Conservation (phyloP, 345 rosid genomes). For the Corchorus capsularis region DNA sequence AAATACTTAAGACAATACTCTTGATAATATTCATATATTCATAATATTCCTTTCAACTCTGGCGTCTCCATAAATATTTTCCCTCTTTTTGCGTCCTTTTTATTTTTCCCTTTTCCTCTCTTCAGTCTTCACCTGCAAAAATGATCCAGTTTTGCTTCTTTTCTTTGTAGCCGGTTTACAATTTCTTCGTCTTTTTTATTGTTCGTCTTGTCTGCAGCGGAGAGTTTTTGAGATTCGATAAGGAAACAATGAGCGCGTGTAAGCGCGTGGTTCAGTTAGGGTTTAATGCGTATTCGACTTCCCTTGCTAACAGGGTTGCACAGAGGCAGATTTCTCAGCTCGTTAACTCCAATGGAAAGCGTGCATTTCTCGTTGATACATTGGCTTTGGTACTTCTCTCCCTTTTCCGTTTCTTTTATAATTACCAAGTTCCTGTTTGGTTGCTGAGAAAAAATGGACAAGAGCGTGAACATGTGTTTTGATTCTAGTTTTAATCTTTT, state of each 20-base stretch:
- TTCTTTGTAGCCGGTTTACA: background rate
- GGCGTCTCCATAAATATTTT: constrained; percentile 6
- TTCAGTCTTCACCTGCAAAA: background rate
- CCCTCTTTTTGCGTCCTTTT: background rate
- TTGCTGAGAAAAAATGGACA: constrained; percentile 11
- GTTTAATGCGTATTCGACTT: constrained; percentile 30
- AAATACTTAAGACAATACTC: background rate
- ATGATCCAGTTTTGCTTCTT: background rate
- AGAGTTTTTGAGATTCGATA: constrained; percentile 15
- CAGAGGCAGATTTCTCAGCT: constrained; percentile 62
- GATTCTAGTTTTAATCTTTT: too few relatives aligned
- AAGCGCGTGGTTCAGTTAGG: constrained; percentile 49
- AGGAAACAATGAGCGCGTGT: constrained; percentile 44
- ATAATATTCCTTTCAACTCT: background rate
- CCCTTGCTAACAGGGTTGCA: constrained; percentile 24
- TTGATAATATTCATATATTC: too few relatives aligned
- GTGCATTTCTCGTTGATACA: constrained; percentile 94
- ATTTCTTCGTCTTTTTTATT: background rate
- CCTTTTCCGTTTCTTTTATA: background rate
- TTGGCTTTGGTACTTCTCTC: constrained; percentile 64
- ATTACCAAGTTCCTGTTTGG: constrained; percentile 6
- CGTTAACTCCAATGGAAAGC: constrained; percentile 58
- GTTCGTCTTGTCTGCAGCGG: background rate
- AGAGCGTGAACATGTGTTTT: background rate
- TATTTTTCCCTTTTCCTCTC: background rate